Conservation (phyloP, 2,329 filamentous ascomycete genomes). For the Neophaeococcomyces aloes region DNA sequence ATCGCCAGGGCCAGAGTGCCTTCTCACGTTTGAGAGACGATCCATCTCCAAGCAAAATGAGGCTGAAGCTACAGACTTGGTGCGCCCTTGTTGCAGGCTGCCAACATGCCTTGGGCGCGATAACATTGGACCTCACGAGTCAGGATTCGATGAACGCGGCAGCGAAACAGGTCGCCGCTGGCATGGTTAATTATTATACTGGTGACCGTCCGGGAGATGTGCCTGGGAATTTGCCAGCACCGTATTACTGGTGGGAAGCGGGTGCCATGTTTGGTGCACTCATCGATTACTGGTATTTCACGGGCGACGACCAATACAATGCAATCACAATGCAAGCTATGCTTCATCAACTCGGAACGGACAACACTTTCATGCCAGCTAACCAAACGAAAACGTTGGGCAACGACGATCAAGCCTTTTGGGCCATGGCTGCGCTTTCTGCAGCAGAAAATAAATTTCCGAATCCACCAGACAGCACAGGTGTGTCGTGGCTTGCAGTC, state of each 20-base stretch:
- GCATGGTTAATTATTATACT: constrained; percentile 44
- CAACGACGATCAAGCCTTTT: constrained; percentile 61
- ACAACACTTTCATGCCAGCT: constrained; percentile 66
- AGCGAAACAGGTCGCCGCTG: constrained; percentile 34
- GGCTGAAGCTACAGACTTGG: not conserved
- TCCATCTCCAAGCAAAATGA: not conserved
- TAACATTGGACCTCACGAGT: constrained; percentile 17
- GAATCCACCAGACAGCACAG: constrained; percentile 50
- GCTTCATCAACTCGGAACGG: constrained; percentile 61
- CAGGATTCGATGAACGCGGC: constrained; percentile 38
- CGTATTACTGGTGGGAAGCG: constrained; percentile 59
- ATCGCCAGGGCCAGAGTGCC: no score
- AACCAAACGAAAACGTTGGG: constrained; percentile 38
- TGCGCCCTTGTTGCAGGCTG: constrained; percentile 9
- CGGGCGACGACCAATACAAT: constrained; percentile 62
- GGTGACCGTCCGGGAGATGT: constrained; percentile 39
- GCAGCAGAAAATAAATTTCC: constrained; percentile 69
- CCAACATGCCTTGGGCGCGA: constrained; percentile 15
- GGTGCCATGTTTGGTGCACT: constrained; percentile 61
- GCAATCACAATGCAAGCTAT: constrained; percentile 56
- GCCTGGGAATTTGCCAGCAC: constrained; percentile 41
- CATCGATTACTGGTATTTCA: constrained; percentile 79
- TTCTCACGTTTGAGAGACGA: not conserved
- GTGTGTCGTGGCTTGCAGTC: constrained; percentile 63
- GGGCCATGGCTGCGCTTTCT: constrained; percentile 71